Evolutionary conservation across 768 basidiomycete genomes (phyloP).

Genomic region (Lactarius sanguifluus): DNA sequence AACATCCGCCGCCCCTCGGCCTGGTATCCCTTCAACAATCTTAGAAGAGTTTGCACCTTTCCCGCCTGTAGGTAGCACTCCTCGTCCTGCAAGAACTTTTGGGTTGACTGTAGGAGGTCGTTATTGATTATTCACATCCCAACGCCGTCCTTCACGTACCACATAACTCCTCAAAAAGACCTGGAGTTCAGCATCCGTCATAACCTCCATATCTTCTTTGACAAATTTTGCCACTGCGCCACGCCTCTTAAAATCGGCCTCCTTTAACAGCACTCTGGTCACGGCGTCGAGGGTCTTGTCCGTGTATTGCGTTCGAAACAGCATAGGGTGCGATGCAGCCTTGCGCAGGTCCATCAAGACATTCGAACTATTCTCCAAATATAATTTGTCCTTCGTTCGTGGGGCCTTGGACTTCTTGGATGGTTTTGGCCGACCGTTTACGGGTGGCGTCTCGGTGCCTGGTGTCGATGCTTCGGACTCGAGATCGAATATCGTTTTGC

Average conservation of each 20-base stretch:
- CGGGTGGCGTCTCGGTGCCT: conserved; percentile 36
- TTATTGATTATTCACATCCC: not conserved
- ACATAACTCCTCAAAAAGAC: conserved; percentile 83
- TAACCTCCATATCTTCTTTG: conserved; percentile 96
- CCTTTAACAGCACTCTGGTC: conserved; percentile 81
- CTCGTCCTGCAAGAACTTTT: conserved; percentile 71
- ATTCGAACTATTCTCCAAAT: conserved; percentile 82
- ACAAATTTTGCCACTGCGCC: conserved; percentile 80
- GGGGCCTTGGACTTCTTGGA: conserved; percentile 49
- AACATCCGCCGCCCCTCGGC: conserved; percentile 76
- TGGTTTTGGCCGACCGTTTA: conserved; percentile 34
- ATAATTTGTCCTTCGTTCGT: conserved; percentile 61
- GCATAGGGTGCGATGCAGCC: conserved; percentile 94
- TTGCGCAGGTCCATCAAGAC: conserved; percentile 98
- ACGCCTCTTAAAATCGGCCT: conserved; percentile 86
- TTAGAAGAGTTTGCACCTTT: conserved; percentile 74
- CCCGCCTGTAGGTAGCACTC: conserved; percentile 83
- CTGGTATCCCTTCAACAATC: conserved; percentile 66
- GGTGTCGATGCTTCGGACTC: conserved; percentile 34
- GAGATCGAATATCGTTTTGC: conserved; percentile 70
- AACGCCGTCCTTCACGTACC: conserved; percentile 44
- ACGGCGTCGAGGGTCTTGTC: conserved; percentile 73
- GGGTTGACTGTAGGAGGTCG: conserved; percentile 53
- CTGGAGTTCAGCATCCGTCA: conserved; percentile 97
- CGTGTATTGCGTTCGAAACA: conserved; percentile 84